phyloP scores from a whole-genome alignment of 495 filamentous ascomycete species.

The Talaromyces liani region DNA sequence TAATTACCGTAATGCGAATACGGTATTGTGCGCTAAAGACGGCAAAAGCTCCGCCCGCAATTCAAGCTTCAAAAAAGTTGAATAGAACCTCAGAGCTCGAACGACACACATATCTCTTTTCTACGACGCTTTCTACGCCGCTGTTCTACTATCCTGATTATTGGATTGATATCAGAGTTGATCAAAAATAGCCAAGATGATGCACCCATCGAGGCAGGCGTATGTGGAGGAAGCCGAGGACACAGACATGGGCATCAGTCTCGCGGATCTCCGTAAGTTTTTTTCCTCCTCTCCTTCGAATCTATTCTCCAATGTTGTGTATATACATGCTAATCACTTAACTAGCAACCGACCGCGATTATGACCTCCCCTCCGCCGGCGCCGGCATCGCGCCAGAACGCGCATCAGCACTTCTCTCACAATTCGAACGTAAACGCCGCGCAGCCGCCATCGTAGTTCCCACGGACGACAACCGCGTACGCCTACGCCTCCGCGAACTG shows the following conservation, averaged over 20 bases:
- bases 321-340: constrained; percentile 1
- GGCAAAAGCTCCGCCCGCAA: background rate
- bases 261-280: constrained; percentile 71
- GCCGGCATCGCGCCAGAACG: constrained; percentile 79
- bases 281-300: background rate
- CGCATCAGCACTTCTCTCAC: constrained; percentile 79
- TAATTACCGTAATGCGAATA: background rate
- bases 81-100: background rate
- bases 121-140: background rate
- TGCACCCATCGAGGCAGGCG: constrained; percentile 91
- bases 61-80: background rate
- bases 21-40: background rate
- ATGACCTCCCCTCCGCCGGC: constrained; percentile 64
- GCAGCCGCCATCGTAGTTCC: constrained; percentile 90
- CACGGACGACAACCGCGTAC: constrained; percentile 86
- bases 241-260: constrained; percentile 62
- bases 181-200: constrained; percentile 41
- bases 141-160: background rate
- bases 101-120: background rate
- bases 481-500: constrained; percentile 69
- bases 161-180: background rate
- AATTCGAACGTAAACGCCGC: constrained; percentile 82
- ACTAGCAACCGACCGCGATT: constrained; percentile 75
- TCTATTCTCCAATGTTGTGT: background rate
- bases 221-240: constrained; percentile 87